These are phyloP conservation scores for Fusarium goolgardi DNA, from an alignment of 2,329 filamentous ascomycete genomes.

Conservation along the genomic window DNA sequence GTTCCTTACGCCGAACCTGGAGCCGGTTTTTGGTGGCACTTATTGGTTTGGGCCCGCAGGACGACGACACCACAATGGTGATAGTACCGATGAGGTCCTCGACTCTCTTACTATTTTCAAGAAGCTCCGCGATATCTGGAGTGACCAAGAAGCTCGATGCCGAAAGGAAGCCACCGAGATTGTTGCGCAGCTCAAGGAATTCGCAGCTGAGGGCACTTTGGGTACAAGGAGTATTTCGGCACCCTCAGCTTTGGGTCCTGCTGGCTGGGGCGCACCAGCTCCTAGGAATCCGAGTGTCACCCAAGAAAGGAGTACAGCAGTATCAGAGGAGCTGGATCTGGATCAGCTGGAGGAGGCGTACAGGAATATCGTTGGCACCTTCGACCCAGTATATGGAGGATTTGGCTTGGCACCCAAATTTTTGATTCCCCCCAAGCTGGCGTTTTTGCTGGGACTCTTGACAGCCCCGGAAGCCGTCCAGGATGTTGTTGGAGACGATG, in stretches of 20 bases:
- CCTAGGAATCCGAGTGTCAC: conserved; percentile 42
- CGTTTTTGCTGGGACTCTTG: conserved; percentile 81
- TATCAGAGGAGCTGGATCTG: conserved; percentile 80
- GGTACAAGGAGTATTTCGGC: conserved; percentile 55
- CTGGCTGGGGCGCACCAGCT: conserved; percentile 49
- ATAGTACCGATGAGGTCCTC: conserved; percentile 68
- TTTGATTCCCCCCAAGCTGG: conserved; percentile 85
- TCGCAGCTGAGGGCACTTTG: conserved; percentile 87
- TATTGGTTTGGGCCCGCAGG: conserved; percentile 90
- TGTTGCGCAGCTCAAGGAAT: conserved; percentile 81
- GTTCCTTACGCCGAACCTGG: conserved; percentile 92
- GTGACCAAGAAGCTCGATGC: conserved; percentile 84
- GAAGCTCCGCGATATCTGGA: conserved; percentile 82
- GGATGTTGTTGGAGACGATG: conserved; percentile 87
- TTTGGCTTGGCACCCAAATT: conserved; percentile 90
- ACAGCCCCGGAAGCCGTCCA: conserved; percentile 77
- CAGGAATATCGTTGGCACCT: conserved; percentile 81
- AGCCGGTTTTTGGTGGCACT: conserved; percentile 95
- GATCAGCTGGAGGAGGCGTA: conserved; percentile 93
- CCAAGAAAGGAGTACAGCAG: conserved; percentile 44
- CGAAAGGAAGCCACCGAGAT: conserved; percentile 86
- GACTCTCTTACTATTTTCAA: conserved; percentile 85
- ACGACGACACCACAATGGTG: conserved; percentile 51
- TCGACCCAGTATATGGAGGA: conserved; percentile 80
- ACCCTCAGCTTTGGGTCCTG: conserved; percentile 46